Conservation (phyloP, 108 stramenopile species). For the Mediolabrus comicus region DNA sequence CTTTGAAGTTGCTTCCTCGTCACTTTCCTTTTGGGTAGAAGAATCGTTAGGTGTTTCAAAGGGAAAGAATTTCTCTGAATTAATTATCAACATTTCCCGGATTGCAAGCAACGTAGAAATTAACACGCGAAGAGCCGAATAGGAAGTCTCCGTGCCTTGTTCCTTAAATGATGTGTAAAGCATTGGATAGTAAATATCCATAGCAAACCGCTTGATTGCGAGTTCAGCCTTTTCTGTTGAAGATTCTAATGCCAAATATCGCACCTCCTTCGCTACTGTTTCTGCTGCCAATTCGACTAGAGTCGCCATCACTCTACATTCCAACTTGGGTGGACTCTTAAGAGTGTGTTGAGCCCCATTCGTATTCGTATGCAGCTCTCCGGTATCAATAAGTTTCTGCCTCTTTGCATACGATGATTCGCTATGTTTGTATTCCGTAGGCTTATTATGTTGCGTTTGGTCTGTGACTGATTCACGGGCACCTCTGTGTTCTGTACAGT, state of each 20-base stretch:
- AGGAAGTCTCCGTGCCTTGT: neutral
- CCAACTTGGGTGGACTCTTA: neutral
- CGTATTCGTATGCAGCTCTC: neutral
- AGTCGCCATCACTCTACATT: neutral
- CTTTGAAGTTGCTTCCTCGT: neutral
- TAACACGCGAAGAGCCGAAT: constrained; percentile 1
- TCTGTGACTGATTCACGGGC: neutral
- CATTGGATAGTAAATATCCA: neutral
- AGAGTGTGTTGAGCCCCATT: neutral
- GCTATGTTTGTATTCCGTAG: neutral
- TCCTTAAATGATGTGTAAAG: constrained; percentile 1
- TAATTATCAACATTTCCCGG: constrained; percentile 13
- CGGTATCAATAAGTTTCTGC: neutral
- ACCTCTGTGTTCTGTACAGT: neutral
- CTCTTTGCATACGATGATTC: neutral
- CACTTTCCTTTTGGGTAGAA: neutral
- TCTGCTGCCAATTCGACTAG: neutral
- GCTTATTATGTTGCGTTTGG: neutral
- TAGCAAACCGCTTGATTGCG: neutral
- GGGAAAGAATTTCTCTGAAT: neutral
- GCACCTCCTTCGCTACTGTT: neutral
- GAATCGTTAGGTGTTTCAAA: neutral
- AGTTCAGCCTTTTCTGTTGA: neutral
- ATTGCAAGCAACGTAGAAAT: constrained; percentile 25
- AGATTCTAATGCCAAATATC: neutral